Conservation (phyloP, 257 asterid species). For the Solanum chmielewskii region DNA sequence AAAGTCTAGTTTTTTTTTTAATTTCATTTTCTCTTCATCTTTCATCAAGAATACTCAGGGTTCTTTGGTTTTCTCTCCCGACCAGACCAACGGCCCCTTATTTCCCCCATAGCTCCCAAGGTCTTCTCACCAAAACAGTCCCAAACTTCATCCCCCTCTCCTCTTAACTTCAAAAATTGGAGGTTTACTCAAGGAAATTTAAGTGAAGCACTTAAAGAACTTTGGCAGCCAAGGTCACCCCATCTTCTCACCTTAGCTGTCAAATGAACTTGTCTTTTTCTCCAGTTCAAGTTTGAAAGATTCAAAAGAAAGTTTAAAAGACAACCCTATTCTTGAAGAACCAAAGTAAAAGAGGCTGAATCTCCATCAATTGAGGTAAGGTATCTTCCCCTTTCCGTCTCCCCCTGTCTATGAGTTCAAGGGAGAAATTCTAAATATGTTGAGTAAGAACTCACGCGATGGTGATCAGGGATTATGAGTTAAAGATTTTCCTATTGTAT, state of each 20-base stretch:
- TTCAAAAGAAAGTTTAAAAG: neutral
- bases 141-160: neutral
- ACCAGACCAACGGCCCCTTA: neutral
- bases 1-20: neutral
- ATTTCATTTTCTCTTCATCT: neutral
- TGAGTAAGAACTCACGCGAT: neutral
- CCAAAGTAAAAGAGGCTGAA: neutral
- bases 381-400: neutral
- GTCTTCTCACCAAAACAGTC: neutral
- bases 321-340: neutral
- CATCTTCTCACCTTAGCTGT: neutral
- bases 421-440: neutral
- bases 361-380: neutral
- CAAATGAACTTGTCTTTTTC: neutral
- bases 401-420: neutral
- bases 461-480: neutral
- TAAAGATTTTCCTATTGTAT: neutral
- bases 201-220: neutral
- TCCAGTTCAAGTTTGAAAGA: neutral
- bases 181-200: neutral
- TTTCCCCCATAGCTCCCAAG: neutral
- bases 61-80: neutral
- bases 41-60: neutral
- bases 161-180: neutral
- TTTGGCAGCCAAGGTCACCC: neutral